Percentiles rank a stretch among this genome's conserved stretches.
These are phyloP conservation scores for Barnettozyma vustinii DNA, from an alignment of 805 yeast species.

Conservation along the genomic window DNA sequence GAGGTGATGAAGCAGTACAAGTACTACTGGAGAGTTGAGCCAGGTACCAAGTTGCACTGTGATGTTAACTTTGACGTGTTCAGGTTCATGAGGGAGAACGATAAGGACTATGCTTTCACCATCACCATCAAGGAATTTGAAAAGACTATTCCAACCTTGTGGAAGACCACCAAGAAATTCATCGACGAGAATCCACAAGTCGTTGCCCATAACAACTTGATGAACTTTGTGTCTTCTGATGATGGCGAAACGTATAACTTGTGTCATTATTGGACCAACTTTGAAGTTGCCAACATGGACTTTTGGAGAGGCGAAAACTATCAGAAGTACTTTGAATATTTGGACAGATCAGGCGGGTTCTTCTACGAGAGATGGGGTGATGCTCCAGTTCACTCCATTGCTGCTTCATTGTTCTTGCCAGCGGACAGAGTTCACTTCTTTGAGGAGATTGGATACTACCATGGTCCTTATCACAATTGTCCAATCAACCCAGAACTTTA, in stretches of 20 bases:
- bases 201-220: conserved; percentile 46
- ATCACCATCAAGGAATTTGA: conserved; percentile 72
- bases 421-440: conserved; percentile 72
- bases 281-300: conserved; percentile 68
- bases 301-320: conserved; percentile 59
- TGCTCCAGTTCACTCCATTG: conserved; percentile 88
- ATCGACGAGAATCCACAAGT: conserved; percentile 42
- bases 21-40: conserved; percentile 95
- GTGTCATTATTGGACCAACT: conserved; percentile 83
- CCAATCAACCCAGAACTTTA: conserved; percentile 64
- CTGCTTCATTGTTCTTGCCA: conserved; percentile 72
- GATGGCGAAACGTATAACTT: conserved; percentile 59
- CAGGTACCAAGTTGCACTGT: conserved; percentile 74
- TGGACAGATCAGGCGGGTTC: conserved; percentile 72
- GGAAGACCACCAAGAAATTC: conserved; percentile 67
- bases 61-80: conserved; percentile 79
- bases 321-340: conserved; percentile 51
- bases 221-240: conserved; percentile 60
- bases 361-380: conserved; percentile 92
- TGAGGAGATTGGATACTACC: conserved; percentile 80
- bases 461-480: conserved; percentile 76
- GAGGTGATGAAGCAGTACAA: conserved; percentile 68
- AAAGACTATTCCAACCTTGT: conserved; percentile 69
- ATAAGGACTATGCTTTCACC: conserved; percentile 71
- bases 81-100: conserved; percentile 74